Evolutionary conservation across 1,284 basidiomycete species (phyloP), one percentile per base, ranked within the genome.

Genomic region (Mycena citricolor): DNA sequence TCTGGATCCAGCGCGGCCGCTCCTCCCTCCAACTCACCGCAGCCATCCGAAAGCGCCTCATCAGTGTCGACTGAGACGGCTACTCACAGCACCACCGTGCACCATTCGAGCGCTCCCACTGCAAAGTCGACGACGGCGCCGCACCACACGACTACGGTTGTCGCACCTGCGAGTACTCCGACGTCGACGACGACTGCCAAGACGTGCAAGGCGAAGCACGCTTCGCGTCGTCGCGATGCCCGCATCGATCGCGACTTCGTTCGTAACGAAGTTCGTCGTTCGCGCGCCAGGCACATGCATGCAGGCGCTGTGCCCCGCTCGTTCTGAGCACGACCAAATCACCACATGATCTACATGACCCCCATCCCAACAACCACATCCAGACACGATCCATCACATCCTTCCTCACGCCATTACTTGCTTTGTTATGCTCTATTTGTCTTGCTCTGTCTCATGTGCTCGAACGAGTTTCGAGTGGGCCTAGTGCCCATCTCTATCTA

Each of bases 201-300:
- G 36, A 38, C 36, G 36, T 28, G 23, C 36, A 38, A 38, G 24
- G 14, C 5, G n/a, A 32, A 32, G 14, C 32, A 19, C 7, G 20
- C 5, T 10, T 28, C 8, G 7, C 36, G 36, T 5, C 31, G 31
- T 8, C 10, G 2, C 5, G n/a, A 4, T 13, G 17, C 33, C 20
- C 19, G 3, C 33, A n/a, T 6, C 33, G 4, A n/a, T 35, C 8
- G 20, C 13, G 7, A 24, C 20, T 4, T 13, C 20, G 8, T 8
- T 24, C 4, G 21, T n/a, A 23, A 8, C 33, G 33, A 23, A 4
- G 33, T 35, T 3, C 33, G 33, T 16, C 33, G 33, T 16, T 22
- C 20, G 5, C 19, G 33, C 20, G 33, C 8, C 10, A 11, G 21
- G 5, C 33, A 35, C 20, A 5, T 35, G 33, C 17, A 21, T 16